Evolutionary conservation across 106 monocot species (phyloP), one percentile per base, ranked within the genome.

Genomic region (Phalaenopsis aphrodite): DNA sequence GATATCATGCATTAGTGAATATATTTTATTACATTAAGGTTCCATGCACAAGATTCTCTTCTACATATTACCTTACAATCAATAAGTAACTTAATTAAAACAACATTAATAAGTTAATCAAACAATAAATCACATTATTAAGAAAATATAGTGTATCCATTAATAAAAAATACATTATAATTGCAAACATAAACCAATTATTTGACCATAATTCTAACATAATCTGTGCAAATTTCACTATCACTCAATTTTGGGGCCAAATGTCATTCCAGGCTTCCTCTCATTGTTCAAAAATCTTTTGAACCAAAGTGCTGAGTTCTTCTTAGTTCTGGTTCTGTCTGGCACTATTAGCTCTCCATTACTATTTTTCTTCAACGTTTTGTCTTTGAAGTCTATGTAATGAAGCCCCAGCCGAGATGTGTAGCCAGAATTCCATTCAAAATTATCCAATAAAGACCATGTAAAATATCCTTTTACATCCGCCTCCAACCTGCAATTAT

Each of bases 391-490:
- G 74, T 84, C 84, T 8, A 84, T 57, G 12, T 80, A 79, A 30
- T 37, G 56, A 10, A 84, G 65, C 38, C 80, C 84, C 39, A 84
- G 68, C 12, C 84, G 45, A 18, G 64, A 14, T 21, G 49, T 80
- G 81, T 85, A 85, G 5, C 84, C 84, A 19, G 30, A 0, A 1
- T 67, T 7, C 84, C 84, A 85, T 73, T 85, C 84, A 69, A 80
- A 80, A 65, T 81, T 85, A 41, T 85, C 81, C 19, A 71, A 42
- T 15, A 85, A 65, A 56, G 84, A 55, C 84, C 84, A 85, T 3
- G 55, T 42, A 9, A 81, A 77, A 36, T 77, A 85, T 3, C 84
- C 84, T 30, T 80, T 68, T 43, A 85, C 81, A 56, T 85, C 57
- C 3, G 49, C 75, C 56, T 79, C 84, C 23, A 55, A 18, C 64